Evolutionary conservation across 805 yeast genomes (phyloP).

Genomic region (Starmerella sp.): DNA sequence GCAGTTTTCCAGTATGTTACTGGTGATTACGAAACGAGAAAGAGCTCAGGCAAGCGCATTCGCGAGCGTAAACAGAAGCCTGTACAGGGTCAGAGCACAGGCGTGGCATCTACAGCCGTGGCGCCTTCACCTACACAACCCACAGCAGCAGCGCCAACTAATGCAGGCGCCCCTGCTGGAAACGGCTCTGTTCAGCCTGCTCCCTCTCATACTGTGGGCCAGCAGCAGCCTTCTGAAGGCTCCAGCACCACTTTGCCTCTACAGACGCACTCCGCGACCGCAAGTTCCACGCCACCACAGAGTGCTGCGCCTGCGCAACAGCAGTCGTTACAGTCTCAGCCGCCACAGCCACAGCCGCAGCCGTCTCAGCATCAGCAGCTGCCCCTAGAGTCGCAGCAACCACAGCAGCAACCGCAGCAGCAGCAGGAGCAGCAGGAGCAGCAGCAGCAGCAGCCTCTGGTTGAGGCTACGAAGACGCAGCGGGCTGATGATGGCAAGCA

Average conservation of each 20-base stretch:
- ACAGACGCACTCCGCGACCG: too few relatives aligned
- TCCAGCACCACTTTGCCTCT: too few relatives aligned
- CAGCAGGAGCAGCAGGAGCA: neutral
- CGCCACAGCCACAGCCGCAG: neutral
- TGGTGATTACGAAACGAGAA: conserved; percentile 44
- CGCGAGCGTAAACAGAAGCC: conserved; percentile 4
- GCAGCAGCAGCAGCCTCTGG: neutral
- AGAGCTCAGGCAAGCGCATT: conserved; percentile 16
- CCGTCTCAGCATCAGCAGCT: neutral
- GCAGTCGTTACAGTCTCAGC: too few relatives aligned
- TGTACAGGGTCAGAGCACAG: neutral
- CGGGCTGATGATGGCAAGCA: too few relatives aligned
- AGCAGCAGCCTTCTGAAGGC: neutral
- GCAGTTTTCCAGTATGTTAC: conserved; percentile 72
- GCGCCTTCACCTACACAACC: neutral
- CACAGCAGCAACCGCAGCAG: neutral
- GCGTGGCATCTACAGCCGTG: neutral
- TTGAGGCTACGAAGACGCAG: neutral
- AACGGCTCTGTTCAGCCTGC: neutral
- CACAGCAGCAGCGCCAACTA: neutral
- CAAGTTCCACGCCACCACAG: too few relatives aligned
- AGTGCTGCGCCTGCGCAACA: too few relatives aligned
- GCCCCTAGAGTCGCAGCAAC: neutral
- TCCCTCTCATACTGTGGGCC: neutral
- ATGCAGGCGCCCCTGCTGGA: neutral